Conservation (phyloP, 352 stramenopile species). For the Globisporangium uncinulatum region DNA sequence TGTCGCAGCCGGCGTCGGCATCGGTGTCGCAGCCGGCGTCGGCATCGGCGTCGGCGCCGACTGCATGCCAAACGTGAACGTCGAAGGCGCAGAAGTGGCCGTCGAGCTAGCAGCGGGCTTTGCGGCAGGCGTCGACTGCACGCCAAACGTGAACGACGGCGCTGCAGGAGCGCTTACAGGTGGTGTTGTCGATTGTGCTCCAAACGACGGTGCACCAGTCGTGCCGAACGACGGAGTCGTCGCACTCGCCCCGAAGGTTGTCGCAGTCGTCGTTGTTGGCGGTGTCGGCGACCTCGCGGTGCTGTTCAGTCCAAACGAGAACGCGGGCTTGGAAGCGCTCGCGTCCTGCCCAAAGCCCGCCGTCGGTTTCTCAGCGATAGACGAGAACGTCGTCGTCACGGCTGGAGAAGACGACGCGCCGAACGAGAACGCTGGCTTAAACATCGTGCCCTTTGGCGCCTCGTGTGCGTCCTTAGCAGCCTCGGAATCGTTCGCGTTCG, state of each 20-base stretch:
- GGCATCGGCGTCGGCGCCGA: conserved; percentile 2
- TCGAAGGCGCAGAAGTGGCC: background rate
- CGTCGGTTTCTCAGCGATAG: conserved; percentile 14
- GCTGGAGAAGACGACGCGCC: conserved; percentile 19
- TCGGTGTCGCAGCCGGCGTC: conserved; percentile 5
- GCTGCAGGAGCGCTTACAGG: conserved; percentile 6
- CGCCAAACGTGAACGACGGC: conserved; percentile 21
- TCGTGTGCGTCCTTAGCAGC: conserved; percentile 3
- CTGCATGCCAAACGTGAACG: conserved; percentile 17
- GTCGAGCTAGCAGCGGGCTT: conserved; percentile 5
- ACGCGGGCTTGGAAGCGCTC: conserved; percentile 14
- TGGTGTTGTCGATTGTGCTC: conserved; percentile 7
- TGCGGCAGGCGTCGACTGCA: conserved; percentile 2
- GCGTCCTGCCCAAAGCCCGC: conserved; percentile 22
- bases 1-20: conserved; percentile 5
- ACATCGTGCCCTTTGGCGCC: conserved; percentile 1
- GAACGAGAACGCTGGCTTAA: conserved; percentile 36
- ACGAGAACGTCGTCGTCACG: conserved; percentile 7
- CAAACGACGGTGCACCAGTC: conserved; percentile 10
- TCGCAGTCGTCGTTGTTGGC: conserved; percentile 1
- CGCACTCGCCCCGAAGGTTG: conserved; percentile 8
- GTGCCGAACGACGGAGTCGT: conserved; percentile 13
- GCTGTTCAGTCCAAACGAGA: conserved; percentile 8
- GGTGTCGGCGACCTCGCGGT: conserved; percentile 1
- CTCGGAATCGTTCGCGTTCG: background rate